Conservation (phyloP, 78 protist genomes). For the Dictyostelium capitatum region DNA sequence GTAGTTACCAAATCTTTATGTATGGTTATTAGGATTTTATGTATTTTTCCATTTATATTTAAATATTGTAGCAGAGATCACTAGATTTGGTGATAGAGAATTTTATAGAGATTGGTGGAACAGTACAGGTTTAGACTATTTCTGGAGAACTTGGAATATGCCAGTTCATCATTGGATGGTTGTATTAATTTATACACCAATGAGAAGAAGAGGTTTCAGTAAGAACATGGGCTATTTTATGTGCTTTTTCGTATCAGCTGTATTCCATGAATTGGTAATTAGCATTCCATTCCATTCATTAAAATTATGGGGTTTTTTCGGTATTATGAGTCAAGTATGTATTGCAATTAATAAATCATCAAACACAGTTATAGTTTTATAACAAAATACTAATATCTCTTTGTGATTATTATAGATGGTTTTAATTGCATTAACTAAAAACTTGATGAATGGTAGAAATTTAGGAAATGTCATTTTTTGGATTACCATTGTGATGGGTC, state of each 20-base stretch:
- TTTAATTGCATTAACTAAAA: slow-evolving; percentile 50
- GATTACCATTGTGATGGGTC: slow-evolving; percentile 78
- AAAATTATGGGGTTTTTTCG: slow-evolving; percentile 83
- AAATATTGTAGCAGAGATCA: slow-evolving; percentile 86
- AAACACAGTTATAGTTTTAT: too few relatives aligned
- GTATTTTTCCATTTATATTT: slow-evolving; percentile 89
- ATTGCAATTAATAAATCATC: too few relatives aligned
- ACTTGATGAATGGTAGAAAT: slow-evolving; percentile 51
- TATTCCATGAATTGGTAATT: slow-evolving; percentile 86
- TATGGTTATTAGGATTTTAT: slow-evolving; percentile 91
- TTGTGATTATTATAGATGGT: slow-evolving; percentile 28
- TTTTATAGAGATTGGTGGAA: slow-evolving; percentile 95
- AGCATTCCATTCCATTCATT: slow-evolving; percentile 74
- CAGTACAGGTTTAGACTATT: slow-evolving; percentile 85
- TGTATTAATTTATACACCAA: slow-evolving; percentile 73
- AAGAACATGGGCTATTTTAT: slow-evolving; percentile 44
- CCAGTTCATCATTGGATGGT: slow-evolving; percentile 92
- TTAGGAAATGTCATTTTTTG: slow-evolving; percentile 83
- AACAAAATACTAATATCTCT: too few relatives aligned
- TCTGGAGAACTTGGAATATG: slow-evolving; percentile 93
- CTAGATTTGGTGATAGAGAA: slow-evolving; percentile 88
- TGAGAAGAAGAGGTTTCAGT: slow-evolving; percentile 59
- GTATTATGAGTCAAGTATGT: slow-evolving; percentile 79
- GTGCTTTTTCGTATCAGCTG: slow-evolving; percentile 88
- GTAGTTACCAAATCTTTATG: slow-evolving; percentile 83